Evolutionary conservation across 257 asterid genomes (phyloP).

Genomic region (Solanum ahanhuiri): DNA sequence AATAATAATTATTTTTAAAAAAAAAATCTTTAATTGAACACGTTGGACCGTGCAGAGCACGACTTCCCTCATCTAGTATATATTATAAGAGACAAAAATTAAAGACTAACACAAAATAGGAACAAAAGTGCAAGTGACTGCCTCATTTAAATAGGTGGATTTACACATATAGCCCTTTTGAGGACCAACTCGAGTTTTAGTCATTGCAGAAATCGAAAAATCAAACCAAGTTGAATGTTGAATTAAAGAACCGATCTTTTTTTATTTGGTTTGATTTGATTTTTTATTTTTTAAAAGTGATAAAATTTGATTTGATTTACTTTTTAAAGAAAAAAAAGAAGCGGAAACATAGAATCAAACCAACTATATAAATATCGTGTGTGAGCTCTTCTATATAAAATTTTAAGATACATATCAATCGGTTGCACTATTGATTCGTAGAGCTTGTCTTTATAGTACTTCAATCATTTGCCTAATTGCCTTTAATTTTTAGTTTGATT

Average conservation of each 20-base stretch:
- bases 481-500: background rate
- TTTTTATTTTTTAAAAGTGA: background rate
- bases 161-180: background rate
- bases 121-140: too few relatives aligned
- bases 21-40: too few relatives aligned
- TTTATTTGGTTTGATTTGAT: background rate
- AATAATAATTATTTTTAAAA: too few relatives aligned
- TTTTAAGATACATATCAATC: background rate
- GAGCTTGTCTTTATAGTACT: background rate
- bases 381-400: background rate
- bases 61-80: too few relatives aligned
- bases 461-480: background rate
- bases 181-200: background rate
- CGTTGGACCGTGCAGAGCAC: too few relatives aligned
- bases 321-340: too few relatives aligned
- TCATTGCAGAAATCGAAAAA: background rate
- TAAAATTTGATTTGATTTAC: too few relatives aligned
- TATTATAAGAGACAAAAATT: background rate
- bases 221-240: background rate
- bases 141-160: background rate
- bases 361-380: background rate
- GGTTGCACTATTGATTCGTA: background rate
- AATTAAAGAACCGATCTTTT: background rate
- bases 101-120: too few relatives aligned
- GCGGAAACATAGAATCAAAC: background rate